Evolutionary conservation across 2,329 filamentous ascomycete genomes (phyloP).

Genomic region (Ophiostoma perfectum): DNA sequence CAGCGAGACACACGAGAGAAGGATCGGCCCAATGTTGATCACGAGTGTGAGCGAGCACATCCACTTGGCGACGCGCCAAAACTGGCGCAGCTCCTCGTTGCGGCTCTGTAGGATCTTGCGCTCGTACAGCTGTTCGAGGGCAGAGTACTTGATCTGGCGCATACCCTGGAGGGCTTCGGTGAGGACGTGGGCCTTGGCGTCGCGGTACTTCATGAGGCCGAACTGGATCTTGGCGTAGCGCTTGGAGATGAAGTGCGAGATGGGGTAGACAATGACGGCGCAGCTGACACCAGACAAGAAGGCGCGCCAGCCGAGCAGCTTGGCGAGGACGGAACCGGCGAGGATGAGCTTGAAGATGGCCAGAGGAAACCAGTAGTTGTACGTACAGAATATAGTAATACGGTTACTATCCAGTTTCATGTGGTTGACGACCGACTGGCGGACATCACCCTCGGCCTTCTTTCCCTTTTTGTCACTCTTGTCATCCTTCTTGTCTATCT

Average conservation of each 20-base stretch:
- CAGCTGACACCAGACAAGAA: constrained; percentile 32
- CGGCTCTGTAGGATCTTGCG: constrained; percentile 34
- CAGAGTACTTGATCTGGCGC: constrained; percentile 38
- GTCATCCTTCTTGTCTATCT: not conserved
- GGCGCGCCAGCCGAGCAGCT: constrained; percentile 33
- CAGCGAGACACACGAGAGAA: constrained; percentile 34
- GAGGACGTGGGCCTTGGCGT: constrained; percentile 35
- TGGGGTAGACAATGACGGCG: constrained; percentile 30
- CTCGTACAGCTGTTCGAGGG: constrained; percentile 35
- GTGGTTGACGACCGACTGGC: constrained; percentile 36
- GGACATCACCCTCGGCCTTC: constrained; percentile 26
- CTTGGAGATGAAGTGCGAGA: constrained; percentile 32
- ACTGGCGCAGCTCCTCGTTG: constrained; percentile 35
- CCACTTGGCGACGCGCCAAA: constrained; percentile 33
- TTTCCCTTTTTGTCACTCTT: constrained; percentile 19
- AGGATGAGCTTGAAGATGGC: constrained; percentile 35
- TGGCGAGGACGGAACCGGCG: constrained; percentile 32
- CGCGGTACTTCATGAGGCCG: constrained; percentile 35
- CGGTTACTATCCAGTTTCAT: constrained; percentile 36
- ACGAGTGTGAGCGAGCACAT: constrained; percentile 32
- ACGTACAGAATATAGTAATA: constrained; percentile 33
- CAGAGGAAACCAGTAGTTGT: constrained; percentile 34
- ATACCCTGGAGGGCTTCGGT: constrained; percentile 37
- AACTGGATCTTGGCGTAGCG: constrained; percentile 33
- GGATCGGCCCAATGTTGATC: constrained; percentile 33